Conservation (phyloP, 768 basidiomycete species). For the Tylopilus vinaceipallidus region DNA sequence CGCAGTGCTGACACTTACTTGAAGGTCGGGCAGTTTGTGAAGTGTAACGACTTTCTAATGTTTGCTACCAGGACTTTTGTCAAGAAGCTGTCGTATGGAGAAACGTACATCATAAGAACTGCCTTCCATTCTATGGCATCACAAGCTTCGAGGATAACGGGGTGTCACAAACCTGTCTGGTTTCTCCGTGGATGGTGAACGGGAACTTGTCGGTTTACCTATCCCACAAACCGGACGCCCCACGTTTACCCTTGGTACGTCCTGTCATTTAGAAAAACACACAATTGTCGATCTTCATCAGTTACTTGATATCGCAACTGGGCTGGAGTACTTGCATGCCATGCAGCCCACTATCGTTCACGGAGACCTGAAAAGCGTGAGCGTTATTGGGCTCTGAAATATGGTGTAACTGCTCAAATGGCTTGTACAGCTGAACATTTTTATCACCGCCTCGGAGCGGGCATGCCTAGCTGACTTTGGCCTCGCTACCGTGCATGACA, state of each 20-base stretch:
- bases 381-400: constrained; percentile 4
- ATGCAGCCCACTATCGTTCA: constrained; percentile 40
- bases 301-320: constrained; percentile 38
- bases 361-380: constrained; percentile 44
- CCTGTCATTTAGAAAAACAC: background rate
- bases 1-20: constrained; percentile 24
- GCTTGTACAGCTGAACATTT: constrained; percentile 26
- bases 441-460: constrained; percentile 22
- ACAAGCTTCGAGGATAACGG: constrained; percentile 10
- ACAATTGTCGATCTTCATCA: constrained; percentile 14
- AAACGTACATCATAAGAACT: constrained; percentile 28
- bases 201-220: constrained; percentile 34
- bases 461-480: constrained; percentile 36
- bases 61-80: constrained; percentile 23
- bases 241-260: constrained; percentile 35
- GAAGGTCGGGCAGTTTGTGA: constrained; percentile 20
- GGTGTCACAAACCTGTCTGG: constrained; percentile 15
- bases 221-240: constrained; percentile 20
- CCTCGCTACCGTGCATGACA: constrained; percentile 20
- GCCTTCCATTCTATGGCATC: constrained; percentile 33
- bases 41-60: background rate
- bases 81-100: constrained; percentile 32
- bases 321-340: constrained; percentile 39
- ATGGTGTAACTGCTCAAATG: background rate
- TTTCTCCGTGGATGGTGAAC: constrained; percentile 28